phyloP scores from a whole-genome alignment of 495 filamentous ascomycete species.

The Talaromyces borbonicus region DNA sequence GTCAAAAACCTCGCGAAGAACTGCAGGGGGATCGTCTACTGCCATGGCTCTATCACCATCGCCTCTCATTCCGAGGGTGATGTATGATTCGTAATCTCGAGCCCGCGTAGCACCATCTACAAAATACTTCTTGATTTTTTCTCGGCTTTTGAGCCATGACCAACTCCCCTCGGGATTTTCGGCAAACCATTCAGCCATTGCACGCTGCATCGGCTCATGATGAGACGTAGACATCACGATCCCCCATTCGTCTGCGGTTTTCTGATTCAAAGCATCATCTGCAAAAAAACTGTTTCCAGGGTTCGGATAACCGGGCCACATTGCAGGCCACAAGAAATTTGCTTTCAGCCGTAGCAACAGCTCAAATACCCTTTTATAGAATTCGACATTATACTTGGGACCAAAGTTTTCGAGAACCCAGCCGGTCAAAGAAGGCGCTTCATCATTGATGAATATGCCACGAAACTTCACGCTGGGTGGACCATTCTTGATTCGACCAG shows the following conservation, averaged over 20 bases:
- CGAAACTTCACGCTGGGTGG: slow-evolving; percentile 63
- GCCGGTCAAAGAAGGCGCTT: slow-evolving; percentile 60
- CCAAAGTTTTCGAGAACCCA: slow-evolving; percentile 56
- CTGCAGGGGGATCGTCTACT: not conserved
- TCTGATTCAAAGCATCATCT: slow-evolving; percentile 58
- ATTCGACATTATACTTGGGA: slow-evolving; percentile 49
- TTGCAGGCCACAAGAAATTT: slow-evolving; percentile 68
- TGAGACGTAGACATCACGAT: slow-evolving; percentile 65
- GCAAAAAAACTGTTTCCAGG: slow-evolving; percentile 55
- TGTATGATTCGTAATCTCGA: slow-evolving; percentile 52
- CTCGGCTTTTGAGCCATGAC: slow-evolving; percentile 58
- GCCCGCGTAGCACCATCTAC: slow-evolving; percentile 54
- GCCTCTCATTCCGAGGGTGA: slow-evolving; percentile 68
- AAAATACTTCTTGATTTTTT: slow-evolving; percentile 56
- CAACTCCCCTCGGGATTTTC: slow-evolving; percentile 56
- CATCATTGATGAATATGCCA: slow-evolving; percentile 73
- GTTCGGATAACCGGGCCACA: slow-evolving; percentile 34
- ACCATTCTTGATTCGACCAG: slow-evolving; percentile 44
- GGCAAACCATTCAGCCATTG: slow-evolving; percentile 40
- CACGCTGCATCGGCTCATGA: slow-evolving; percentile 62
- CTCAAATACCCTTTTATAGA: slow-evolving; percentile 64
- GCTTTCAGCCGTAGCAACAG: slow-evolving; percentile 57
- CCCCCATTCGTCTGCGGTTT: slow-evolving; percentile 59
- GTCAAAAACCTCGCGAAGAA: not conserved
- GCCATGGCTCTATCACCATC: slow-evolving; percentile 48